Base-by-base conservation (phyloP, 2,329 filamentous ascomycete species). In the Colletotrichum tanaceti region DNA sequence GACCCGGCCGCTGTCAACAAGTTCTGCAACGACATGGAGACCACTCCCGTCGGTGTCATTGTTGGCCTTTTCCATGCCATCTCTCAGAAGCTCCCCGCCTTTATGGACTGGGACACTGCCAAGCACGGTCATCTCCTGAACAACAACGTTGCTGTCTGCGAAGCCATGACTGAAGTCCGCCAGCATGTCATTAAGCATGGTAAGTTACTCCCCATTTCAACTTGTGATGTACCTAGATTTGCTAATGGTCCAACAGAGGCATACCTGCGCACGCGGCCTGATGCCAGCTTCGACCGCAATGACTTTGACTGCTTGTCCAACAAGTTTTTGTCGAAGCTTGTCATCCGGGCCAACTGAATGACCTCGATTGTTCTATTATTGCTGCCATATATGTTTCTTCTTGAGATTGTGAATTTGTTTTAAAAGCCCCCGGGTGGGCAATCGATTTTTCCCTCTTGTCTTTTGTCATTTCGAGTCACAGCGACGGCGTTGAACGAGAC, bases 21-120 rank as follows among this genome's bases (percentile, higher is more conserved):
- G 83, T 98, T 98, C 86, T 98, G 94, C 85, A 89, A 85, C 67
- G 95, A 98, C 77, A 98, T 98, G 95, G 95, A 98, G 84, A 93
- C 92, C 11, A 97, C 92, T 9, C 95, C 95, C 0, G 94, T 98
- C 49, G 95, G 95, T 74, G 95, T 98, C 75, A 97, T 98, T 75
- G 94, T 97, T 72, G 95, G 95, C 53, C 88, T 98, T 38, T 98
- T 98, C 89, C 94, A 97, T 75, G 95, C 95, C 80, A 98, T 98
- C 78, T 98, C 94, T 1, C 95, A 97, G 82, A 98, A 98, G 83
- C 87, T 98, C 50, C 95, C 95, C 5, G 87, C 93, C 22, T 94
- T 98, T 77, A 91, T 91, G 73, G 95, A 98, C 78, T 98, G 95
- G 95, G 94, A 98, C 77, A 96, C 93, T 14, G 85, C 88, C 77